Conservation (phyloP, 2,329 filamentous ascomycete genomes). For the Venturia pyrina region DNA sequence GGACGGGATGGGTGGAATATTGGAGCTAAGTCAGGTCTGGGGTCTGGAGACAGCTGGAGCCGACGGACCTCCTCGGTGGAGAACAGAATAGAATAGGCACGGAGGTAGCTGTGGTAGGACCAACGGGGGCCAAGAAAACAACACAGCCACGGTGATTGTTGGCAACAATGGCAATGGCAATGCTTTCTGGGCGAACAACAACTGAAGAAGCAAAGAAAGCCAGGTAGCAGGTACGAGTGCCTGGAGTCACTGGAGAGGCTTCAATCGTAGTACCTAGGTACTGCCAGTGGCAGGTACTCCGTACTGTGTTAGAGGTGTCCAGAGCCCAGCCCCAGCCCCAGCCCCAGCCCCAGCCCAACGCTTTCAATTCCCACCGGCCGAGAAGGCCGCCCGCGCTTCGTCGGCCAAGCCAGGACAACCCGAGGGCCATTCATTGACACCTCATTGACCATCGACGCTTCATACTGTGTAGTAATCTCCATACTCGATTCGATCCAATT, state of each 20-base stretch:
- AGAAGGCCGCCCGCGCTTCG: neutral
- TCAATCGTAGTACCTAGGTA: too few relatives aligned
- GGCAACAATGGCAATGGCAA: neutral
- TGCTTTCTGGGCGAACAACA: neutral
- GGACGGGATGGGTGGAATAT: neutral
- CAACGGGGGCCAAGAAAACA: neutral
- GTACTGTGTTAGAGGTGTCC: too few relatives aligned
- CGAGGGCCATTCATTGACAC: neutral
- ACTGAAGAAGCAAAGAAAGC: neutral
- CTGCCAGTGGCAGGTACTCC: too few relatives aligned
- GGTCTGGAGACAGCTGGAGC: too few relatives aligned
- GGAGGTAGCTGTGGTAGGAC: too few relatives aligned
- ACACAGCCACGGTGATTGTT: neutral
- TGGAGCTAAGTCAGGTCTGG: neutral
- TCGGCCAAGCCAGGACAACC: neutral
- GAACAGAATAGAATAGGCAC: too few relatives aligned
- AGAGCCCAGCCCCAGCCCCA: neutral
- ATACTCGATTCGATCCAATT: constrained; percentile 8
- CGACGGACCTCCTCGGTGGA: too few relatives aligned
- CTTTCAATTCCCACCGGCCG: neutral
- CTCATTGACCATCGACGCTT: constrained; percentile 5
- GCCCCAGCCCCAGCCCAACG: neutral
- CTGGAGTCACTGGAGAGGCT: too few relatives aligned
- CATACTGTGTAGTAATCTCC: too few relatives aligned
- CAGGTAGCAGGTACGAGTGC: too few relatives aligned